Conservation (phyloP, 2,329 filamentous ascomycete genomes). For the Penicillium sp. region DNA sequence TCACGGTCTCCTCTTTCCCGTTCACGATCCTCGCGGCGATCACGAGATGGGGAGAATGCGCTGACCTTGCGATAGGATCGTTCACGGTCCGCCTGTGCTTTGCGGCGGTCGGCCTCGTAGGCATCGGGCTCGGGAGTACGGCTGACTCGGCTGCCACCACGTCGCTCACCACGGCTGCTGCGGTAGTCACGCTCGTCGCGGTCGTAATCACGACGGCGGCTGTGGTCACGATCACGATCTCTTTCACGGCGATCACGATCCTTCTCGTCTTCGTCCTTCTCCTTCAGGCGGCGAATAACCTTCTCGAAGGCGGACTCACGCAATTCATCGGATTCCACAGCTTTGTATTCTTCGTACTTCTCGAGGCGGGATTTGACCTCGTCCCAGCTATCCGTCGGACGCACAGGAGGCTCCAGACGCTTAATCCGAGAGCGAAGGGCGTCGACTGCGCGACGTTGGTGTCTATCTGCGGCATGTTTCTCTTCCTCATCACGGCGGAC, state of each 20-base stretch:
- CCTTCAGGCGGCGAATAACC: conserved; percentile 83
- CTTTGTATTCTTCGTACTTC: conserved; percentile 81
- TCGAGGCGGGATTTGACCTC: conserved; percentile 79
- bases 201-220: conserved; percentile 55
- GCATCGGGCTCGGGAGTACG: conserved; percentile 90
- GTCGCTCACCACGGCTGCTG: conserved; percentile 46
- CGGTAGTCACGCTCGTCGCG: conserved; percentile 63
- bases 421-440: conserved; percentile 84
- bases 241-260: conserved; percentile 56
- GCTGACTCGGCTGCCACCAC: conserved; percentile 63
- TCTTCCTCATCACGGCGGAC: conserved; percentile 82
- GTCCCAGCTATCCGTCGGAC: conserved; percentile 81
- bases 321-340: conserved; percentile 78
- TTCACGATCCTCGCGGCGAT: conserved; percentile 45
- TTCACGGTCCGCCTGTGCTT: conserved; percentile 91
- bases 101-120: conserved; percentile 93
- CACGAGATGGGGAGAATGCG: conserved; percentile 56
- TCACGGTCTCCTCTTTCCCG: conserved; percentile 41
- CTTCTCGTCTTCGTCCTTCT: conserved; percentile 83
- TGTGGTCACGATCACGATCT: conserved; percentile 35
- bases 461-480: conserved; percentile 76
- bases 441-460: conserved; percentile 83
- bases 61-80: conserved; percentile 87
- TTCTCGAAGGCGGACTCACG: conserved; percentile 88
- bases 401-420: conserved; percentile 82